Conservation (phyloP, 2,329 filamentous ascomycete species). For the Mycocentrospora acerina region DNA sequence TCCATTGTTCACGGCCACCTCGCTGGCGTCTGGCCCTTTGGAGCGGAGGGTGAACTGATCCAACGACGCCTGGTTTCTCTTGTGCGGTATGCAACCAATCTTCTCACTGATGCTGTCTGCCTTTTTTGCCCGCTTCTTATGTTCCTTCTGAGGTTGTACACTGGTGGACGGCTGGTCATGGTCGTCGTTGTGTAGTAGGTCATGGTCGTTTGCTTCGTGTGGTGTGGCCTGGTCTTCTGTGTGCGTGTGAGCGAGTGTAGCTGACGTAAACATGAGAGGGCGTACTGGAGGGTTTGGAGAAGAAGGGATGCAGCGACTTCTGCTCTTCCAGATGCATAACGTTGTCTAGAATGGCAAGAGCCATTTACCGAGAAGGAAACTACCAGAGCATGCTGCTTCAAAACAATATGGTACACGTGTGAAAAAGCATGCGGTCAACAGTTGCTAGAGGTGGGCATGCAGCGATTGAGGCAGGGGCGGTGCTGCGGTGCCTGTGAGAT, state of each 20-base stretch:
- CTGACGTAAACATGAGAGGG: too few relatives aligned
- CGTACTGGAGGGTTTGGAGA: conserved; percentile 34
- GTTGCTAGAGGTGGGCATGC: too few relatives aligned
- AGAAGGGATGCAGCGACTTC: conserved; percentile 43
- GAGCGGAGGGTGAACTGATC: conserved; percentile 26
- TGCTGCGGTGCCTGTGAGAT: background rate
- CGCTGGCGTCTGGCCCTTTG: conserved; percentile 1
- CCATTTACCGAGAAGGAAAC: conserved; percentile 31
- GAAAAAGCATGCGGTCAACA: too few relatives aligned
- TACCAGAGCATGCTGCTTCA: background rate
- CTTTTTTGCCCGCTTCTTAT: conserved; percentile 31
- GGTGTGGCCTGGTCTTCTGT: conserved; percentile 18
- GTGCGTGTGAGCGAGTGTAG: conserved; percentile 2
- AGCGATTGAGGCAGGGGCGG: too few relatives aligned
- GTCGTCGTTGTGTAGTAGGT: conserved; percentile 22
- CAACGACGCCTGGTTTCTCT: conserved; percentile 29
- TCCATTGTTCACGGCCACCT: background rate
- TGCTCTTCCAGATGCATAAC: conserved; percentile 42
- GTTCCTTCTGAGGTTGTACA: conserved; percentile 13
- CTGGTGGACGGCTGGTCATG: conserved; percentile 17
- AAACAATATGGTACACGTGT: too few relatives aligned
- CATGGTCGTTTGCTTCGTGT: conserved; percentile 8
- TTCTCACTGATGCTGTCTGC: conserved; percentile 15
- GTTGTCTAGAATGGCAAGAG: conserved; percentile 36
- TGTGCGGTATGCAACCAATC: conserved; percentile 2